Evolutionary conservation across 805 yeast genomes (phyloP), one percentile per base, ranked within the genome.

Genomic region (Sugiyamaella chiloensis): DNA sequence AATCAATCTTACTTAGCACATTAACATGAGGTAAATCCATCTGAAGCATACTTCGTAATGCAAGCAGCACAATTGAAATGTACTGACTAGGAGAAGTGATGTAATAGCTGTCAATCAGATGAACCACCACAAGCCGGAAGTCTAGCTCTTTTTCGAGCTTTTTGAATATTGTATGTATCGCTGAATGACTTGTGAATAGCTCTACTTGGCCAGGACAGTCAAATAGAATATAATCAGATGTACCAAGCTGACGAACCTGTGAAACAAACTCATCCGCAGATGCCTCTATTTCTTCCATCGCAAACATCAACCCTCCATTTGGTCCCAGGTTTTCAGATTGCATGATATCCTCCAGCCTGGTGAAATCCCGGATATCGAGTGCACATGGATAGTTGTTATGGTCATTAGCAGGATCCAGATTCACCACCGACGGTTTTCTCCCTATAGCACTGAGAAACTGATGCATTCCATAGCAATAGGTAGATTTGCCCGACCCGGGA

Each of bases 191-290:
- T 2, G 99, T 93, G 67, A 87, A 93, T 12, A 93, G 74, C 63
- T 93, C 99, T 1, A 89, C 93, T 64, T 93, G 99, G 1, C 99
- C 99, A 1, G 97, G 96, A 60, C 95, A 87, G 64, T 88, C 96
- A 67, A 88, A 86, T 3, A 88, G 70, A 9, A 88, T 64, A 50
- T 88, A 88, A 32, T 80, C 82, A 34, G 76, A 73, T 30, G 70
- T 62, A 4, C 85, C 77, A 9, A 89, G 68, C 26, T 73, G 69
- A 48, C 74, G 71, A 26, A 91, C 70, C 60, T 76, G 79, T 7
- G 70, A 68, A 3, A 84, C 60, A 57, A 88, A 78, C 40, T 73
- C 70, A 23, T 83, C 85, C 42, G 83, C 67, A 20, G 80, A 73
- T 24, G 71, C 71, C 63, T 85, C 78, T 20, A 70, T 58, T 40